These are phyloP conservation scores for Rhizopogon rudus DNA, from an alignment of 768 basidiomycete genomes.

Conservation along the genomic window DNA sequence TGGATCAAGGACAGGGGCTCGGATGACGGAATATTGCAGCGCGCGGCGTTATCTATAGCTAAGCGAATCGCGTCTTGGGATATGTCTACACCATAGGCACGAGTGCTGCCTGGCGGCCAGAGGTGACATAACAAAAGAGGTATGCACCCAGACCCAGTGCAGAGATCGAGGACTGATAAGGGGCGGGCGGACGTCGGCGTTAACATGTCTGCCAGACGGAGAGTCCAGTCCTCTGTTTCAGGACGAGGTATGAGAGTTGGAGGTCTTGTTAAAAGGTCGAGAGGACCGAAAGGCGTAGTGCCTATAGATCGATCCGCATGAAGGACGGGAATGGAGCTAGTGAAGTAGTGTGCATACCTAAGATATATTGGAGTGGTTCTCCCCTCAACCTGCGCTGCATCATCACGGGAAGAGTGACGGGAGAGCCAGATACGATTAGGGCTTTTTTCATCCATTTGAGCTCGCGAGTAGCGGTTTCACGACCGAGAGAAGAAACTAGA, in stretches of 20 bases:
- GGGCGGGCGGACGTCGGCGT: conserved; percentile 25
- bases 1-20: neutral
- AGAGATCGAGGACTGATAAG: conserved; percentile 71
- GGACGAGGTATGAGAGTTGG: conserved; percentile 93
- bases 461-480: conserved; percentile 34
- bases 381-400: conserved; percentile 57
- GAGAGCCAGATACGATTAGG: conserved; percentile 8
- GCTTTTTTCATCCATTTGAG: conserved; percentile 45
- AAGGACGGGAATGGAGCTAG: neutral
- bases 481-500: conserved; percentile 31
- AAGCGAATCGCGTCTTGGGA: conserved; percentile 52
- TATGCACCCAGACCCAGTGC: conserved; percentile 92
- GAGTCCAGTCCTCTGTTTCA: conserved; percentile 86
- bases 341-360: conserved; percentile 45
- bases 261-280: conserved; percentile 64
- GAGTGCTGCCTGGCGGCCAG: conserved; percentile 49
- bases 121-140: conserved; percentile 76
- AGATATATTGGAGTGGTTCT: conserved; percentile 88
- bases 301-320: conserved; percentile 29
- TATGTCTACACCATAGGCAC: conserved; percentile 64
- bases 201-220: conserved; percentile 50
- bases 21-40: conserved; percentile 15
- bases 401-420: conserved; percentile 36
- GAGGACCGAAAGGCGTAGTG: conserved; percentile 84
- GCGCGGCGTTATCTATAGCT: conserved; percentile 39